Base-by-base conservation (phyloP, 2,329 filamentous ascomycete genomes). In the Pseudofabraea citricarpa region DNA sequence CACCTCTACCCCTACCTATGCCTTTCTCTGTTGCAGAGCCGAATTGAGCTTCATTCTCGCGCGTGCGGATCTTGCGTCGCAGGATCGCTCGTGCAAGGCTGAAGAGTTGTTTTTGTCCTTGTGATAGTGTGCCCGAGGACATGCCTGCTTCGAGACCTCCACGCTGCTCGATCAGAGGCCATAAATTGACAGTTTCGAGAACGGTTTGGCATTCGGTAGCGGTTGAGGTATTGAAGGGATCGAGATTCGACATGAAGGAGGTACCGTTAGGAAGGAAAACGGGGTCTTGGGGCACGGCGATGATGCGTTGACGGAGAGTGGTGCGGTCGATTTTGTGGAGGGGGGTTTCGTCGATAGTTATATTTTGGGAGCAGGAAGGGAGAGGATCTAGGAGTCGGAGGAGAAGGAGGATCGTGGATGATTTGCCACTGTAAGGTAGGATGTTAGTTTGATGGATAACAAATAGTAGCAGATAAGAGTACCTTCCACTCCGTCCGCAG, bases 401-500 rank as follows among this genome's bases (percentile, higher is more conserved):
- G 3, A 78, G 56, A 1, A 70, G 59, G 6, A 71, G 60, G 1
- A 74, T 57, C 0, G 76, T 57, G 0, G 61, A 61, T 21, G 59
- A 65, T 41, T 69, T 69, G 1, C 67, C 66, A 43, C 41, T 44
- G 15, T 16, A 13, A 64, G 3, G 4, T 16, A 8, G 8, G 18
- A 12, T 31, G 21, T 8, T 8, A 8, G 24, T 8, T 13, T 7
- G 4, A 13, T 32, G 16, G 19, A 18, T n/a, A 4, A 38, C 4
- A n/a, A 51, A 85, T 81, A 15, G 21, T 19, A 27, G n/a, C 6
- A 19, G 7, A 10, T 26, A 26, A 9, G 15, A n/a, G n/a, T 38
- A 43, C 41, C 63, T 65, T 9, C 73, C 74, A 3, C 71, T 78
- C 3, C 75, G 68, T 1, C 75, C 75, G 27, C 71, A 74, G 5